These are phyloP conservation scores for Vitis rotundifolia DNA, from an alignment of 164 flowering plant genomes.

Conservation along the genomic window DNA sequence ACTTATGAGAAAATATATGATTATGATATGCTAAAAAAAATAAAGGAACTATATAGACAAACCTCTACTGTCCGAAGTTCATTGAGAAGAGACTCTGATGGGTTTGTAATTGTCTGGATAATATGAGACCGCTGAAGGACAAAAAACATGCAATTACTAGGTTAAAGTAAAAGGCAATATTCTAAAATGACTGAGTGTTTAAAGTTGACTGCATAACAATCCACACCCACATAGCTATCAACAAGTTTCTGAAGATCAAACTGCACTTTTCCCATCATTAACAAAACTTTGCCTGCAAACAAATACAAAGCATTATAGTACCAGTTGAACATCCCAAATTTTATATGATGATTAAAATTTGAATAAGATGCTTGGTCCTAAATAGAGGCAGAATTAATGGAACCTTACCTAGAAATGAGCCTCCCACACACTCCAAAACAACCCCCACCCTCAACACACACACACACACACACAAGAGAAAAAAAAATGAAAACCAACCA, in stretches of 20 bases:
- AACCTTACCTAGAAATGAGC: no score
- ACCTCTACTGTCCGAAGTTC: slow-evolving; percentile 86
- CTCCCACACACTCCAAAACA: no score
- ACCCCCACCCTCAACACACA: no score
- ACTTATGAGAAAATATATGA: no score
- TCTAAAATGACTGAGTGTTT: background rate
- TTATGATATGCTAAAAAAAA: background rate
- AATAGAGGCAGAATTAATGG: no score
- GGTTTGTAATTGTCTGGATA: slow-evolving; percentile 60
- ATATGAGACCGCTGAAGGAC: slow-evolving; percentile 62
- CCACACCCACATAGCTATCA: slow-evolving; percentile 63
- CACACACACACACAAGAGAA: no score
- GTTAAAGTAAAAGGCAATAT: background rate
- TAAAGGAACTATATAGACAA: slow-evolving; percentile 17
- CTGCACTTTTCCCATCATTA: slow-evolving; percentile 63
- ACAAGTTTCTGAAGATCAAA: slow-evolving; percentile 73
- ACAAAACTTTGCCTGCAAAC: slow-evolving; percentile 48
- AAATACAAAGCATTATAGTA: background rate
- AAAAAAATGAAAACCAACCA: no score
- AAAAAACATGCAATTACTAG: slow-evolving; percentile 8
- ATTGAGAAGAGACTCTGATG: slow-evolving; percentile 76
- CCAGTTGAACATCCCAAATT: background rate
- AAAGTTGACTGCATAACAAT: background rate
- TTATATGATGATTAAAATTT: no score
- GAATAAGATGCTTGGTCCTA: no score